Percentiles rank a stretch among this genome's conserved stretches.
Conservation (phyloP, 352 stramenopile genomes). For the Phytophthora hibernalis region DNA sequence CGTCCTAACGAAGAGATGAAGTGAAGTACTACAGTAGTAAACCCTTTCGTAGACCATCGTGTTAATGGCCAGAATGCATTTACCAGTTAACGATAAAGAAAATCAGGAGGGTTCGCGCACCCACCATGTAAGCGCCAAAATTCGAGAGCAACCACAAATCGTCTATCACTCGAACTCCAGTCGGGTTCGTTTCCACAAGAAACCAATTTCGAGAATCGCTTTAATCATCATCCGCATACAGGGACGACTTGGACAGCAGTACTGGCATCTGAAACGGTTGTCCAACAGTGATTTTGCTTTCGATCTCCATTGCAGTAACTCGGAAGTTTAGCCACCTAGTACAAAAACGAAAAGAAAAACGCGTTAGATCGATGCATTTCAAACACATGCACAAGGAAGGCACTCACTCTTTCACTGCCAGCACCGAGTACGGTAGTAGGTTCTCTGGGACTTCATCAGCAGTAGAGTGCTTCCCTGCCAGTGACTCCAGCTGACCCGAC, state of each 20-base stretch:
- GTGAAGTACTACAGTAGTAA: no score
- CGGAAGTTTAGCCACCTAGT: conserved; percentile 86
- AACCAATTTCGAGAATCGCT: conserved; percentile 3
- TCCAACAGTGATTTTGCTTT: conserved; percentile 80
- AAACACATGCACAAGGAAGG: background rate
- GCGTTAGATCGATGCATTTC: conserved; percentile 17
- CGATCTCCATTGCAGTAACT: conserved; percentile 87
- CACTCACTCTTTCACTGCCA: conserved; percentile 90
- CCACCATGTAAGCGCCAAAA: background rate
- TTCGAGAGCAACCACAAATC: conserved; percentile 11
- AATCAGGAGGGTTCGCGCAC: conserved; percentile 13
- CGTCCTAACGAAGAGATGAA: conserved; percentile 27
- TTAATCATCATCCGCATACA: conserved; percentile 90
- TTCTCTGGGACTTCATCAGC: conserved; percentile 71
- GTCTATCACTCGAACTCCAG: conserved; percentile 1
- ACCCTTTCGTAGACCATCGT: background rate
- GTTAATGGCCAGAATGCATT: background rate
- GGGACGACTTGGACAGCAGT: conserved; percentile 86
- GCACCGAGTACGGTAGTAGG: conserved; percentile 80
- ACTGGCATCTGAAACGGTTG: conserved; percentile 86
- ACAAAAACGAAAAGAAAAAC: conserved; percentile 14
- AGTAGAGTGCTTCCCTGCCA: conserved; percentile 81
- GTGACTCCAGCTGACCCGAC: conserved; percentile 75
- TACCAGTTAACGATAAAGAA: conserved; percentile 23
- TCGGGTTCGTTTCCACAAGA: background rate